Evolutionary conservation across 495 filamentous ascomycete species (phyloP), one percentile per base, ranked within the genome.

Genomic region (Immersiella caudata): DNA sequence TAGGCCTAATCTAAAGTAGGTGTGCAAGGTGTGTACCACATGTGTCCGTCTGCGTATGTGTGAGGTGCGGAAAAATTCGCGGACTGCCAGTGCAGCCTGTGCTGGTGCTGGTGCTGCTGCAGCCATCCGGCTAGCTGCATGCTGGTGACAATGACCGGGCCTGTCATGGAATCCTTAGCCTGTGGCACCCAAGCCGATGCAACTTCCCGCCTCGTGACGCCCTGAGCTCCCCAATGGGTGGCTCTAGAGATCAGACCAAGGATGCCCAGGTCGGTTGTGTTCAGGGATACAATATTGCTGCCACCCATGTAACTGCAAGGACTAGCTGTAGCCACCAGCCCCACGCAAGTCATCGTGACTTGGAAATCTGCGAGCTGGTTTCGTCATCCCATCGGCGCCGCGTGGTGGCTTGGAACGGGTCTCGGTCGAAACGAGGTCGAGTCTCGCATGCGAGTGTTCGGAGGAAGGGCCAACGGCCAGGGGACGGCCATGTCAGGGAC

Each of bases 201-300:
- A 33, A 33, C 4, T 8, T 33, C 4, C 29, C 29, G 29, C 29
- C 29, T 33, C 8, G 29, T 33, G 29, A 33, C 29, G 29, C 40
- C 6, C 16, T 4, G 14, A 12, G 40, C 2, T 18, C 5, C 36
- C 40, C 46, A 24, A 63, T n/a, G 20, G 16, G 16, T 22, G 36
- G 60, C 18, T n/a, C 29, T 8, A 33, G 29, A 33, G 29, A 33
- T 33, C 59, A 57, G 26, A 14, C 22, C 54, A 7, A 26, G 22
- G 54, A 14, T 57, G 54, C 22, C 1, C 18, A 60, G 25, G 12
- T 33, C 58, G 29, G 58, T 60, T 60, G 58, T 60, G 58, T 21
- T 60, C 58, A 60, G 58, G 58, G 58, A 40, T 18, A 35, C 58
- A 27, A 60, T 35, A 33, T 60, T 33, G 58, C 26, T 60, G 26